These are phyloP conservation scores for Quercus wislizeni DNA, from an alignment of 306 rosid genomes.

Conservation along the genomic window DNA sequence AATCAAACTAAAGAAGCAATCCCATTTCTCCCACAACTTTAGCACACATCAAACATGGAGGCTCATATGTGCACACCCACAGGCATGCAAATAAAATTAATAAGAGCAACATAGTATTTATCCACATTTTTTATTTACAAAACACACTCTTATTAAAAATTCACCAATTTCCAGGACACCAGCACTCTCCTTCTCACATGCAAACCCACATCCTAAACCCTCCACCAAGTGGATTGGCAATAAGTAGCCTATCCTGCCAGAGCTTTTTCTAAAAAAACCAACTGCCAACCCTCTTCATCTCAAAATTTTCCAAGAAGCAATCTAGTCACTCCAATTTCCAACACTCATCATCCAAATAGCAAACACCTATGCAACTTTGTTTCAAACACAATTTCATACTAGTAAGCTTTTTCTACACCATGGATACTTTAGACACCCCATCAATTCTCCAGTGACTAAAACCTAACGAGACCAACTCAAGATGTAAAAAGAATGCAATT, in stretches of 20 bases:
- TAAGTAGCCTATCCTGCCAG: neutral
- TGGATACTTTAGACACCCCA: neutral
- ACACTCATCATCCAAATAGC: neutral
- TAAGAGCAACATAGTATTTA: neutral
- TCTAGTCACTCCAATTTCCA: neutral
- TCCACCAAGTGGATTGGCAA: neutral
- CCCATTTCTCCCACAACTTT: neutral
- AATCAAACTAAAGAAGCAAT: neutral
- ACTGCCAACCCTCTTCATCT: neutral
- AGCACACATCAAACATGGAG: neutral
- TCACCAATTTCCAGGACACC: neutral
- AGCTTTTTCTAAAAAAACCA: neutral
- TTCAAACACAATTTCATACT: neutral
- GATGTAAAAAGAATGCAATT: neutral
- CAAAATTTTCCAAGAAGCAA: neutral
- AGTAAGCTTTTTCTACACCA: neutral
- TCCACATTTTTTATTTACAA: neutral
- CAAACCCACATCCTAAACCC: neutral
- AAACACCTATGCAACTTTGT: neutral
- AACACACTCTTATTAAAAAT: neutral
- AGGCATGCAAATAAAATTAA: too few species aligned
- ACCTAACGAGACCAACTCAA: neutral
- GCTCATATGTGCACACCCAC: too few species aligned
- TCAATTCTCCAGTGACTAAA: neutral
- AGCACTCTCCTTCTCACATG: neutral